phyloP scores from a whole-genome alignment of 2,329 filamentous ascomycete genomes.

The Cadophora sp. region DNA sequence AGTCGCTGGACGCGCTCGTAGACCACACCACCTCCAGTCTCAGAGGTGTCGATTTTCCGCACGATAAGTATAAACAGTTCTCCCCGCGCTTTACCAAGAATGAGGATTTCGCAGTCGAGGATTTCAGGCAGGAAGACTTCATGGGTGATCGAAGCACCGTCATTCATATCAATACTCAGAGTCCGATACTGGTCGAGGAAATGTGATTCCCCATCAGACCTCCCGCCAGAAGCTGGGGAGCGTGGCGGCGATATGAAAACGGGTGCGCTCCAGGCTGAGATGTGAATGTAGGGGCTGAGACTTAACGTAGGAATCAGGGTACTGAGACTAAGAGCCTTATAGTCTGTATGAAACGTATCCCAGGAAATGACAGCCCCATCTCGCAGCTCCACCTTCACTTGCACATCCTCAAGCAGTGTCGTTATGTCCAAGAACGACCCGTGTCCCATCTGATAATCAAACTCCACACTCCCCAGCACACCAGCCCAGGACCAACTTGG shows the following conservation, averaged over 20 bases:
- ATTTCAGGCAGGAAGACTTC: background rate
- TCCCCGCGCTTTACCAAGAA: background rate
- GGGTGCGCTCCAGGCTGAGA: background rate
- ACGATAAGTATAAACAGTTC: background rate
- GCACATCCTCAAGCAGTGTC: background rate
- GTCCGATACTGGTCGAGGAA: background rate
- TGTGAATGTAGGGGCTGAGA: background rate
- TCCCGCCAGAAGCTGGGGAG: too few relatives aligned
- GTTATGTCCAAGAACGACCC: background rate
- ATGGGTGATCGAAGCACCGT: background rate
- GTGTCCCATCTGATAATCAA: background rate
- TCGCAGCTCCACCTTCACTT: background rate
- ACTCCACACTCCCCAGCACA: background rate
- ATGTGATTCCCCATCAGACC: background rate
- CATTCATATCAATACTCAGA: background rate
- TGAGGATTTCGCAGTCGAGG: background rate
- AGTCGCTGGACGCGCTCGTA: background rate
- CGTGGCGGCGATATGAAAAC: background rate
- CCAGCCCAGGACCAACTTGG: conserved; percentile 14
- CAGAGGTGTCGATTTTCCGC: background rate
- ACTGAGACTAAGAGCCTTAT: background rate
- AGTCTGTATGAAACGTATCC: background rate
- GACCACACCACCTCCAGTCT: background rate
- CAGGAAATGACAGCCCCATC: background rate
- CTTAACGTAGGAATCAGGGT: too few relatives aligned